phyloP scores from a whole-genome alignment of 495 filamentous ascomycete genomes.

The Schizothecium vesticola region DNA sequence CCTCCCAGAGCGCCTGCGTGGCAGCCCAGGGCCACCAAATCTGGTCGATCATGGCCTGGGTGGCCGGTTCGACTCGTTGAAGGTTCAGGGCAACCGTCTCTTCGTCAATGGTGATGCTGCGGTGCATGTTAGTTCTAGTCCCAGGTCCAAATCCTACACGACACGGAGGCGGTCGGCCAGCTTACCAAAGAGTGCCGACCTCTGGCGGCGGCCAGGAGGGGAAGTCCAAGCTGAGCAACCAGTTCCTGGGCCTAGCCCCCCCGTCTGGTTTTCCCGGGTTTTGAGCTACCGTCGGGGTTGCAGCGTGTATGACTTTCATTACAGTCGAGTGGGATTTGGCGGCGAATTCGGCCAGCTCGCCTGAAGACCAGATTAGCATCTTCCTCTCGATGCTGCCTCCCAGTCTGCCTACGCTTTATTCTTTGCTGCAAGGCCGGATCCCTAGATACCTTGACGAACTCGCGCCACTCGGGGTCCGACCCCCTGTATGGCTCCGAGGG shows the following conservation, averaged over 20 bases:
- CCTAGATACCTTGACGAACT: conserved; percentile 54
- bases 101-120: background rate
- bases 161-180: background rate
- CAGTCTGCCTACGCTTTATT: conserved; percentile 44
- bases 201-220: background rate
- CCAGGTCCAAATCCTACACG: background rate
- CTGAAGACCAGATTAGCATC: conserved; percentile 20
- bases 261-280: too few relatives aligned
- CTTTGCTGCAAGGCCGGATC: conserved; percentile 43
- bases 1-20: background rate
- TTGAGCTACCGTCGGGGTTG: background rate
- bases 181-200: background rate
- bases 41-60: background rate
- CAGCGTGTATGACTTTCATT: background rate
- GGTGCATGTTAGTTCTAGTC: background rate
- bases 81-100: background rate
- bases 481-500: conserved; percentile 46
- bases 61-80: background rate
- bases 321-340: background rate
- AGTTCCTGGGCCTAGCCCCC: background rate
- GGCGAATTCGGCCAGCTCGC: conserved; percentile 18
- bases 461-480: conserved; percentile 66
- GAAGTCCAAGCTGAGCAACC: background rate
- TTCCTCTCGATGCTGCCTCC: background rate
- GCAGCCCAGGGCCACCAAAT: background rate